These are phyloP conservation scores for Lagenidium giganteum DNA, from an alignment of 352 stramenopile genomes.

Conservation along the genomic window DNA sequence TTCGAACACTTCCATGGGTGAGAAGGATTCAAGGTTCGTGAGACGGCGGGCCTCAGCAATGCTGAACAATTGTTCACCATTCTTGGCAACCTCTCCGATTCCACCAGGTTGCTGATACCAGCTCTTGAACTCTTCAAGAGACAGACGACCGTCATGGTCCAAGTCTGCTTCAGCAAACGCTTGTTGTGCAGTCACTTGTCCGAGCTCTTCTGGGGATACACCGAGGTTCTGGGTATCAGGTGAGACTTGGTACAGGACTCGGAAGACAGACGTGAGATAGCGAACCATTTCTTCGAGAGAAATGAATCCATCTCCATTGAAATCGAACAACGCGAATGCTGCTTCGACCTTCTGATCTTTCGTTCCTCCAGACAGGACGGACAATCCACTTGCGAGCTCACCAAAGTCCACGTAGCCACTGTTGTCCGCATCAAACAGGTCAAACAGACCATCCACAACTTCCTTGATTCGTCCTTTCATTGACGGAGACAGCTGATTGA, in stretches of 20 bases:
- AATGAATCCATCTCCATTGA: slow-evolving; percentile 87
- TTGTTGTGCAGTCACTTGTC: slow-evolving; percentile 71
- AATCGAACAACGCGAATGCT: slow-evolving; percentile 84
- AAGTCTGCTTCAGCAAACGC: slow-evolving; percentile 67
- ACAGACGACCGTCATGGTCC: slow-evolving; percentile 70
- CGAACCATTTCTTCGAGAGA: slow-evolving; percentile 83
- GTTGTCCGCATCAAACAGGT: slow-evolving; percentile 73
- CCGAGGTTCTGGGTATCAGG: slow-evolving; percentile 50
- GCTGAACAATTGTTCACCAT: slow-evolving; percentile 75
- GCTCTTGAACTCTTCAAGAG: slow-evolving; percentile 80
- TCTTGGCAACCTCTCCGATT: slow-evolving; percentile 72
- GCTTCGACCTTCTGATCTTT: slow-evolving; percentile 84
- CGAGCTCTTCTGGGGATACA: slow-evolving; percentile 73
- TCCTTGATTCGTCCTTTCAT: no score
- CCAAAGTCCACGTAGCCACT: slow-evolving; percentile 80
- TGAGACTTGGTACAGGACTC: slow-evolving; percentile 79
- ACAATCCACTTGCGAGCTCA: slow-evolving; percentile 77
- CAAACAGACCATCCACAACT: slow-evolving; percentile 66
- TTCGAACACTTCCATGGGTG: slow-evolving; percentile 76
- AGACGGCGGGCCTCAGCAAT: slow-evolving; percentile 61
- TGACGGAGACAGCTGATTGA: no score
- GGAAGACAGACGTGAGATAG: slow-evolving; percentile 86
- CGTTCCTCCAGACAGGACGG: slow-evolving; percentile 76
- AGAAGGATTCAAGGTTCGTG: slow-evolving; percentile 72
- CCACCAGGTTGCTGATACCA: slow-evolving; percentile 80